Conservation (phyloP, 2,329 filamentous ascomycete species). For the Fusarium neocosmosporiellum region DNA sequence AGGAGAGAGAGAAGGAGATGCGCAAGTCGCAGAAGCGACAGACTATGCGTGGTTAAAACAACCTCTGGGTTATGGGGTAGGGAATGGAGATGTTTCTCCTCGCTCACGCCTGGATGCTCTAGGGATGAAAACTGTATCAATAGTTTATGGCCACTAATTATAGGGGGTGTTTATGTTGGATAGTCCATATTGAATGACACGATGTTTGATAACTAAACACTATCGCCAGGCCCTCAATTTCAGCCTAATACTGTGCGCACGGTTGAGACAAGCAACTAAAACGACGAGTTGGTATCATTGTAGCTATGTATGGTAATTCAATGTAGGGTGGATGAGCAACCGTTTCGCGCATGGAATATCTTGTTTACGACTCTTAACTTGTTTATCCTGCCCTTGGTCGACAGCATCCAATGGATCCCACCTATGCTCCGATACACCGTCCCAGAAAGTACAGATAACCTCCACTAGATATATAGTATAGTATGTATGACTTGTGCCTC, state of each 20-base stretch:
- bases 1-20: constrained; percentile 80
- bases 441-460: background rate
- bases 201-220: background rate
- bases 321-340: background rate
- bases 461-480: background rate
- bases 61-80: background rate
- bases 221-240: background rate
- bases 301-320: background rate
- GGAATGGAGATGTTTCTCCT: constrained; percentile 13
- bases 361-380: background rate
- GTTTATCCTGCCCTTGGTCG: constrained; percentile 2
- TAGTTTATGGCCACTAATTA: constrained; percentile 35
- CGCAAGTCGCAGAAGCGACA: constrained; percentile 66
- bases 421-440: background rate
- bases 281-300: background rate
- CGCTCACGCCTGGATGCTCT: constrained; percentile 21
- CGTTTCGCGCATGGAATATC: background rate
- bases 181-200: background rate
- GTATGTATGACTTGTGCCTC: constrained; percentile 1
- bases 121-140: constrained; percentile 26
- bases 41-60: constrained; percentile 61
- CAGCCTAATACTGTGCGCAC: background rate
- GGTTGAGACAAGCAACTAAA: background rate
- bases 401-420: constrained; percentile 1
- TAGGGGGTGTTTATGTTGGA: constrained; percentile 9